Evolutionary conservation across 306 rosid species (phyloP), one percentile per base, ranked within the genome.

Genomic region (Cicer pinnatifidum): DNA sequence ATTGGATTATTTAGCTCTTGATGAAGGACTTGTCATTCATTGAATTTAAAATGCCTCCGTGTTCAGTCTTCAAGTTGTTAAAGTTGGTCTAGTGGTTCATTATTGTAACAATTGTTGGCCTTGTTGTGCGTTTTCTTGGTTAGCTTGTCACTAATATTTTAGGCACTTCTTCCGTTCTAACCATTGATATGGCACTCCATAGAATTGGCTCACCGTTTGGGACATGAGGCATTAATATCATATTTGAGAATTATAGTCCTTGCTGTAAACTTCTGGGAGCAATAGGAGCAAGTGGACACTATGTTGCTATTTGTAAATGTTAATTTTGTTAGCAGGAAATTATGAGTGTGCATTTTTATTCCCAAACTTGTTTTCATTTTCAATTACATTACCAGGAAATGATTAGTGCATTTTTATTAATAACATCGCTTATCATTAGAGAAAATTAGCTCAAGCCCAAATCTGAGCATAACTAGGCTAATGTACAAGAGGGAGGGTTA

Each of bases 41-140:
- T 75, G 66, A 48, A 56, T 41, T 48, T 62, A 72, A 78, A 73
- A 48, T 17, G 56, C 67, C 33, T 73, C 67, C 70, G n/a, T 38
- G 73, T 53, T 73, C 69, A 66, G 40, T 73, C 84, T 78, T 73
- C 79, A 58, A 50, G 71, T 79, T 71, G 81, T 75, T 51, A 52
- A 78, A 57, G 69, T 45, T 82, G 80, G 61, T 67, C 65, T 45
- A 56, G 54, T 40, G 56, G 64, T 71, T 67, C 74, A 44, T 23
- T 73, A 59, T 73, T 50, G 84, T 62, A 57, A 57, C 61, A 82
- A 68, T 47, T 48, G 74, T 69, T 67, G 46, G 65, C 40, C 9
- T 23, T 67, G 20, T 70, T 53, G 58, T 75, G 67, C 38, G 63
- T 38, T 51, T 43, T 52, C 57, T 58, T 46, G 61, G 62, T 39